A percentile compares a stretch with the other conserved stretches of the same genome.
Evolutionary conservation across 768 basidiomycete species (phyloP).

Genomic region (Mrakia blollopis): DNA sequence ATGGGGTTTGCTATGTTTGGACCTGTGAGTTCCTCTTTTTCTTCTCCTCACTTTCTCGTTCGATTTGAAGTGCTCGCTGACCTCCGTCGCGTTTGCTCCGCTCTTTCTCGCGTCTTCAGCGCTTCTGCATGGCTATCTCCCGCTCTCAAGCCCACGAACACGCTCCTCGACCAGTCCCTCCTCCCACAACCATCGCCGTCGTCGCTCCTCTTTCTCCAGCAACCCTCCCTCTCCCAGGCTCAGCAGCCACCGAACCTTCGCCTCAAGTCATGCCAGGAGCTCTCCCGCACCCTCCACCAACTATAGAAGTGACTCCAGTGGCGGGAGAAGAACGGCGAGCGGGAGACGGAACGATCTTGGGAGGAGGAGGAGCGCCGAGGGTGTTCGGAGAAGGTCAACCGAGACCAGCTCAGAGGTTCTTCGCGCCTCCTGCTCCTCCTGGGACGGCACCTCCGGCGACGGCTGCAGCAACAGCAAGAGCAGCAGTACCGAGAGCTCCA

Average conservation of each 20-base stretch:
- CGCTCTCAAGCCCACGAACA: neutral
- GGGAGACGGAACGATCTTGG: too few species aligned
- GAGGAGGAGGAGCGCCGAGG: too few species aligned
- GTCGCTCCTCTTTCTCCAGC: neutral
- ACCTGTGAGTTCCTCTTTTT: neutral
- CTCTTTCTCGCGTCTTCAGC: too few species aligned
- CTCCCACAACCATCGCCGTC: neutral
- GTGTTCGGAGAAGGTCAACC: too few species aligned
- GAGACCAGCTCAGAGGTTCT: too few species aligned
- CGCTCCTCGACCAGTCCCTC: neutral
- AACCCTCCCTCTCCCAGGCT: neutral
- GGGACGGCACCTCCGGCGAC: too few species aligned
- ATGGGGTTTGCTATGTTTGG: constrained; percentile 20
- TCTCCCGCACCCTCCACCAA: neutral
- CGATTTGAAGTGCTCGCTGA: too few species aligned
- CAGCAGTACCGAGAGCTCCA: neutral
- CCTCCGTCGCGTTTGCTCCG: too few species aligned
- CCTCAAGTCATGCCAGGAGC: constrained; percentile 22
- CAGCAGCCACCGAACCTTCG: neutral
- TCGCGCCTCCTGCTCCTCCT: too few species aligned
- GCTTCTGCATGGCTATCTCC: constrained; percentile 12
- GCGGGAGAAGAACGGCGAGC: neutral
- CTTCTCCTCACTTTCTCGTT: neutral
- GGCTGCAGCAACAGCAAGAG: neutral
- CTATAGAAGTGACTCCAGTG: neutral